phyloP scores from a whole-genome alignment of 306 rosid species.

The Luffa acutangula region DNA sequence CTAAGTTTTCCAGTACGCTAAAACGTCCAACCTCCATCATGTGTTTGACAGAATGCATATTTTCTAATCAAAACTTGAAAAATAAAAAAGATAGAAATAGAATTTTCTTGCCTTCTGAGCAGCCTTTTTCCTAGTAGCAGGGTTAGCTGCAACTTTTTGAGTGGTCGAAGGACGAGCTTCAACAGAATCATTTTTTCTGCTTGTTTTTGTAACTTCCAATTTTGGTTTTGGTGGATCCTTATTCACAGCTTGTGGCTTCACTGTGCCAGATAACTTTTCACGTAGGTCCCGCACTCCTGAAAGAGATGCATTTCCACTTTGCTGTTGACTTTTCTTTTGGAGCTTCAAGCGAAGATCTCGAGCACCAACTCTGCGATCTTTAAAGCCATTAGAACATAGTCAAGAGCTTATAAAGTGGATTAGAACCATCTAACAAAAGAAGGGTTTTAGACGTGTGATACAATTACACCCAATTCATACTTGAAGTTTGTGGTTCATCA shows the following conservation, averaged over 20 bases:
- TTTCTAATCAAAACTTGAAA: neutral
- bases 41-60: neutral
- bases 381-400: conserved; percentile 45
- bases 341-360: conserved; percentile 97
- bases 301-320: conserved; percentile 49
- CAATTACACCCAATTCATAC: conserved; percentile 47
- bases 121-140: conserved; percentile 41
- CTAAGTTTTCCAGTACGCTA: neutral
- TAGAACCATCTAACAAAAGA: conserved; percentile 27
- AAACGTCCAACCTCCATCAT: neutral
- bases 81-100: neutral
- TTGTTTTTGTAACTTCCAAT: conserved; percentile 33
- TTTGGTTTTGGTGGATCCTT: conserved; percentile 53
- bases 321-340: conserved; percentile 60
- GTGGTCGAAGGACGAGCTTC: conserved; percentile 36
- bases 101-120: conserved; percentile 50
- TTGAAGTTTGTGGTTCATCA: conserved; percentile 43
- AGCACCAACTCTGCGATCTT: conserved; percentile 55
- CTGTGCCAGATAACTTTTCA: conserved; percentile 72
- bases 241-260: conserved; percentile 54
- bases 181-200: conserved; percentile 31
- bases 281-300: conserved; percentile 74
- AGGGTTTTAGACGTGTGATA: conserved; percentile 23
- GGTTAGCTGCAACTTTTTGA: conserved; percentile 32
- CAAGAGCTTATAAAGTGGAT: conserved; percentile 32